A percentile compares a stretch with the other conserved stretches of the same genome.
Evolutionary conservation across 768 basidiomycete species (phyloP).

Genomic region (Xerocomellus amylosporus): DNA sequence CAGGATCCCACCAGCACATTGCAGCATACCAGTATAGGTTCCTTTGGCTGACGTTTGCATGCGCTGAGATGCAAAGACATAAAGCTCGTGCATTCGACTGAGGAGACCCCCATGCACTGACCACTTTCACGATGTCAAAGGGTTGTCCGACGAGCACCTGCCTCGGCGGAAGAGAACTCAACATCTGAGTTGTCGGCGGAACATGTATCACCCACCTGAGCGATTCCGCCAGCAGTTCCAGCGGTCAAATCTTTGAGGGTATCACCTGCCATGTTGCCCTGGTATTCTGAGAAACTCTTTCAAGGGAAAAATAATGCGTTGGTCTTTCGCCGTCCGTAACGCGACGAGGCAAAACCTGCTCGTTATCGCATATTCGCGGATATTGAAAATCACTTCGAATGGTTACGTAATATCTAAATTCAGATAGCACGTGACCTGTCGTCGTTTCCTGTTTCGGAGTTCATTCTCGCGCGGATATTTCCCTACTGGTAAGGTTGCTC

Average conservation of each 20-base stretch:
- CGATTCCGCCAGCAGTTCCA: conserved; percentile 88
- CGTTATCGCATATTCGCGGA: conserved; percentile 23
- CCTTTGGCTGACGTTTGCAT: conserved; percentile 94
- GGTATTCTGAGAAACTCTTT: conserved; percentile 6
- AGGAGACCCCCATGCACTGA: conserved; percentile 39
- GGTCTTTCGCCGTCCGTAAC: background rate
- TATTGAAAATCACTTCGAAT: background rate
- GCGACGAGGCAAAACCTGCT: conserved; percentile 5
- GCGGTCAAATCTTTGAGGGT: conserved; percentile 86
- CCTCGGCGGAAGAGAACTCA: conserved; percentile 11
- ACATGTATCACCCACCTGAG: conserved; percentile 54
- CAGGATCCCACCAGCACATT: conserved; percentile 87
- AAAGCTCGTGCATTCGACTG: background rate
- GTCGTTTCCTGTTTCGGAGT: conserved; percentile 6
- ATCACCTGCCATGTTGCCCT: conserved; percentile 37
- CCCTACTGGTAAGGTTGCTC: conserved; percentile 12
- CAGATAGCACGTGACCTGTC: conserved; percentile 14
- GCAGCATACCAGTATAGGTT: conserved; percentile 82
- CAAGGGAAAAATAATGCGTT: background rate
- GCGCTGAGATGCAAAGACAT: conserved; percentile 47
- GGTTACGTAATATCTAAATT: conserved; percentile 5
- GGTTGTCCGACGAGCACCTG: conserved; percentile 90
- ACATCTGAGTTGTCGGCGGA: background rate
- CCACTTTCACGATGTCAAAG: conserved; percentile 97
- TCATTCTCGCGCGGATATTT: background rate